Percentiles rank a stretch among this genome's conserved stretches.
phyloP scores from a whole-genome alignment of 2,329 filamentous ascomycete species.

The Dactylellina leptospora region DNA sequence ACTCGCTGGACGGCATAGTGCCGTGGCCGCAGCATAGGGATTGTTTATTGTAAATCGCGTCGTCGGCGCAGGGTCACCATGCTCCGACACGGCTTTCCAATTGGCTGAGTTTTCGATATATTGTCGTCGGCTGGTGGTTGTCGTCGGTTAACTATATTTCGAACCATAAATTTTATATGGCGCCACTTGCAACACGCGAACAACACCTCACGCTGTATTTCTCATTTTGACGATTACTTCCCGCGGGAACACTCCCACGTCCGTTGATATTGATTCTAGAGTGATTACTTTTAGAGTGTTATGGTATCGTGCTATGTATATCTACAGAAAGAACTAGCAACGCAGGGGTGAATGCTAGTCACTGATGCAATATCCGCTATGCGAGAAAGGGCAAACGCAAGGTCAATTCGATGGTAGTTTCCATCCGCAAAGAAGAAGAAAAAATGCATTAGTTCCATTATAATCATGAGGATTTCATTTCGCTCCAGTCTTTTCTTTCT shows the following conservation, averaged over 20 bases:
- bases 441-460: constrained; percentile 58
- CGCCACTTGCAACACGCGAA: not conserved
- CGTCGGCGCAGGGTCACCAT: constrained; percentile 11
- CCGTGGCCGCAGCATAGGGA: constrained; percentile 27
- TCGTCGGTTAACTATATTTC: not conserved
- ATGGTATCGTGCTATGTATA: no score
- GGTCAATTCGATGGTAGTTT: no score
- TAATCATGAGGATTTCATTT: constrained; percentile 12
- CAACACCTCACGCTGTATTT: not conserved
- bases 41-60: constrained; percentile 7
- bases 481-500: constrained; percentile 68
- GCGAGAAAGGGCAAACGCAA: no score
- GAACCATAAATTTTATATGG: not conserved
- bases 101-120: constrained; percentile 5
- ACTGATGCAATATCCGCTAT: no score
- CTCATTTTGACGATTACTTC: no score
- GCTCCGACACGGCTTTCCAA: constrained; percentile 5
- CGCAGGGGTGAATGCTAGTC: no score
- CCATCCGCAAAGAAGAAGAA: not conserved
- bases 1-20: constrained; percentile 26
- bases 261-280: no score
- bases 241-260: no score
- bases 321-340: no score
- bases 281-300: no score
- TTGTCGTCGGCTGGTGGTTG: not conserved